Base-by-base conservation (phyloP, 257 asterid genomes). In the Paraleonurus japonicus region DNA sequence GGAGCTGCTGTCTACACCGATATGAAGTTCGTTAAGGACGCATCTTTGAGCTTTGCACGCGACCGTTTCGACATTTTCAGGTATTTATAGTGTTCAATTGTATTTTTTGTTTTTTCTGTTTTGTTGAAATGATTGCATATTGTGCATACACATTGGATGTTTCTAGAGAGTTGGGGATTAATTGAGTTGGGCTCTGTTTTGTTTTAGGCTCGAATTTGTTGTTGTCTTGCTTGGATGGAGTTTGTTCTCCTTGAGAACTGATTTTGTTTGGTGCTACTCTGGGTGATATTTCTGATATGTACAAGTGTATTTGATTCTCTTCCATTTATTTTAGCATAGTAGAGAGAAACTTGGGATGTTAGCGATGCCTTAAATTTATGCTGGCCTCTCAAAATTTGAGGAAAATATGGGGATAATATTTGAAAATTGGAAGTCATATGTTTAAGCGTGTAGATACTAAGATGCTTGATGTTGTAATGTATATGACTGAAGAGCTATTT, bases 41-140 rank as follows among this genome's bases (percentile, higher is more conserved):
- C 95, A 17, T 92, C 89, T 62, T 82, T 95, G 76, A 81, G 63
- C 78, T 95, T 95, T 66, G 95, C 83, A n/a, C 95, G 96, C 1
- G 90, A 88, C 72, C 98, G 98, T 30, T 88, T 73, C 26, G 92
- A 95, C 82, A 87, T 95, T 79, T 82, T 95, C 84, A 85, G 73
- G 99, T 92, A 85, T 74, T 78, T 12, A 16, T 64, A 43, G 24
- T 70, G 12, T 12, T 48, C 27, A 24, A 12, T 65, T 26, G 2
- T 16, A 11, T 15, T 78, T 53, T 58, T 15, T 19, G 22, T 8
- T 3, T 19, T 22, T 24, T 15, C 7, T 9, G 8, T 15, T 54
- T 24, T 10, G 33, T 20, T 58, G 10, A 27, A 19, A 47, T 26
- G 74, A 43, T 12, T 24, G 65, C 43, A 24, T 10, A 30, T 24